These are phyloP conservation scores for Trichophyton equinum DNA, from an alignment of 2,329 filamentous ascomycete genomes.

Conservation along the genomic window DNA sequence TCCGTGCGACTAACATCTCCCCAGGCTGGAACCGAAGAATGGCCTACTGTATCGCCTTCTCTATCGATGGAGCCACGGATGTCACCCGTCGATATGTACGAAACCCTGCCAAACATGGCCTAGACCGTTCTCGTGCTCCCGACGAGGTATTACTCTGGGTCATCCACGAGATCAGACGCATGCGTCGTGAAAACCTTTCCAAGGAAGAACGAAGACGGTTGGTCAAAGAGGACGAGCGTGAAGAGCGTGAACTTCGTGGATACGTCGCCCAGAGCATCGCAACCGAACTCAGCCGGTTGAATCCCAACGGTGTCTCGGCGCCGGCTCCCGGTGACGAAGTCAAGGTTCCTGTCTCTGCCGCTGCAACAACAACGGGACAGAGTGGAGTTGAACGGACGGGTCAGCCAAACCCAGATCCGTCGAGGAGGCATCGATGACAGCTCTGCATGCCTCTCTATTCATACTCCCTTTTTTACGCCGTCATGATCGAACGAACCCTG, in stretches of 20 bases:
- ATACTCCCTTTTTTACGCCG: neutral
- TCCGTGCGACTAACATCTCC: conserved; percentile 4
- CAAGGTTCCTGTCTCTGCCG: conserved; percentile 25
- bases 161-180: conserved; percentile 76
- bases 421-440: conserved; percentile 22
- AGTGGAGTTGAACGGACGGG: conserved; percentile 22
- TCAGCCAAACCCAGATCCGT: conserved; percentile 25
- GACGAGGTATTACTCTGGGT: conserved; percentile 88
- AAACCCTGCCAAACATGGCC: conserved; percentile 43
- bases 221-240: conserved; percentile 37
- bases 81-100: conserved; percentile 54
- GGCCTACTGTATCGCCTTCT: conserved; percentile 94
- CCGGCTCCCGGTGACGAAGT: conserved; percentile 24
- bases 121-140: conserved; percentile 64
- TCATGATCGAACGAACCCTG: conserved; percentile 2
- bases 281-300: conserved; percentile 33
- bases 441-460: neutral
- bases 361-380: conserved; percentile 17
- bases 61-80: conserved; percentile 65
- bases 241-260: conserved; percentile 35
- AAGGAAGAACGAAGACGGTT: conserved; percentile 54
- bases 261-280: conserved; percentile 36
- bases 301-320: conserved; percentile 21
- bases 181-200: conserved; percentile 69
- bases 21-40: conserved; percentile 86